These are phyloP conservation scores for Clarireedia paspali DNA, from an alignment of 2,329 filamentous ascomycete species.

Conservation along the genomic window DNA sequence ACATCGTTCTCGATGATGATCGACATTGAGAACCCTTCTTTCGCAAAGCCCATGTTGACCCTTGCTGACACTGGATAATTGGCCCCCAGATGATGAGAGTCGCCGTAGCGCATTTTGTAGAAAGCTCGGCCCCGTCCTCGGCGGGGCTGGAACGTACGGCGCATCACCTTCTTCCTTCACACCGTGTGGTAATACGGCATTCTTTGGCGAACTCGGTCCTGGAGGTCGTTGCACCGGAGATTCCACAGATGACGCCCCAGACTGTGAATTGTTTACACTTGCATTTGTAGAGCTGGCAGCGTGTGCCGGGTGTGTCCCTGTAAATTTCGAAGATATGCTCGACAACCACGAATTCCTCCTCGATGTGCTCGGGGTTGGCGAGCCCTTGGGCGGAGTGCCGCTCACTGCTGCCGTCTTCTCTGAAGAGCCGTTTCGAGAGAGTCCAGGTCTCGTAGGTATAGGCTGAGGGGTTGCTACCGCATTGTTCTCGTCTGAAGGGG, in stretches of 20 bases:
- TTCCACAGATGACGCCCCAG: slow-evolving; percentile 25
- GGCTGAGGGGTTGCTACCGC: neutral
- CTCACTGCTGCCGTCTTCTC: slow-evolving; percentile 22
- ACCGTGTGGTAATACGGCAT: slow-evolving; percentile 52
- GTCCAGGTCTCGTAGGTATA: slow-evolving; percentile 17
- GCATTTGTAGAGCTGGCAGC: slow-evolving; percentile 24
- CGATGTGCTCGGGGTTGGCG: slow-evolving; percentile 15
- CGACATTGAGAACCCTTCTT: slow-evolving; percentile 76
- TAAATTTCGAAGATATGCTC: slow-evolving; percentile 88
- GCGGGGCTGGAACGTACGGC: slow-evolving; percentile 68
- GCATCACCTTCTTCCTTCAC: slow-evolving; percentile 49
- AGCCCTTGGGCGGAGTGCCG: slow-evolving; percentile 19
- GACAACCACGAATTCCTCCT: slow-evolving; percentile 83
- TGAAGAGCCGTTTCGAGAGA: slow-evolving; percentile 19
- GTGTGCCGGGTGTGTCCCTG: slow-evolving; percentile 32
- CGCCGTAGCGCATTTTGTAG: slow-evolving; percentile 75
- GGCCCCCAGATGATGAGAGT: slow-evolving; percentile 53
- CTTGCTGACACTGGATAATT: slow-evolving; percentile 32
- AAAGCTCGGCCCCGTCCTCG: slow-evolving; percentile 64
- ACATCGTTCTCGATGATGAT: slow-evolving; percentile 71
- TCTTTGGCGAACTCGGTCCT: slow-evolving; percentile 38
- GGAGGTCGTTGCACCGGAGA: slow-evolving; percentile 26
- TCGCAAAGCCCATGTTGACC: slow-evolving; percentile 67
- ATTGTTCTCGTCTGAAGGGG: slow-evolving; percentile 1
- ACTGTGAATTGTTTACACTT: slow-evolving; percentile 19